Evolutionary conservation across 2,329 filamentous ascomycete species (phyloP), one percentile per base, ranked within the genome.

Genomic region (Arthroderma sp.): DNA sequence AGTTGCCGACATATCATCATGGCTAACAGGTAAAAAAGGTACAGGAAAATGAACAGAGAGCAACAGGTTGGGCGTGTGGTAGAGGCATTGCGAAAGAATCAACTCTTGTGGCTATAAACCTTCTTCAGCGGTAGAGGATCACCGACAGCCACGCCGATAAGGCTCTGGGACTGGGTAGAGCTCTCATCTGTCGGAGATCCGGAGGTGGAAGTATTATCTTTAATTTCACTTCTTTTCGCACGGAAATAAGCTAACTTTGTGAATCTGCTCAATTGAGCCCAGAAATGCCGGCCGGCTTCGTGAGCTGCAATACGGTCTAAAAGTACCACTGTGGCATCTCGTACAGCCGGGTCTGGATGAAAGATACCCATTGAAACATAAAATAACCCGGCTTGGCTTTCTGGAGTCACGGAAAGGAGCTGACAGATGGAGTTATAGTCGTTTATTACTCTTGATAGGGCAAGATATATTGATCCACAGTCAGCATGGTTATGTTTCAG

Each of bases 281-380:
- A 98, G 74, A 91, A 96, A 64, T 96, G 86, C 56, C 87, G 76
- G 1, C 91, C 91, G 6, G 87, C 91, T 57, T 93, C 83, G 63
- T 98, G 89, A 46, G 82, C 80, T 52, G 80, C 77, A 44, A 98
- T 80, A 22, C 87, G 75, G 53, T 89, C 86, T 22, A 98, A 64
- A 32, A 98, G 67, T 49, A 84, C 84, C 1, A 85, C 81, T 2
- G 85, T 84, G 45, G 78, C 79, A 53, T 82, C 66, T 32, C 91
- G 75, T 7, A 95, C 88, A 42, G 86, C 82, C 32, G 74, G 72
- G 51, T 88, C 80, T 45, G 87, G 86, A 67, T 98, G 91, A 61
- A 96, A 95, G 4, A 98, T 70, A 0, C 91, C 91, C 42, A 96
- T 74, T 4, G 83, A 85, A 28, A 98, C 67, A 55, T 95, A 94